These are phyloP conservation scores for Globisporangium ultimum DNA, from an alignment of 352 stramenopile genomes.

Conservation along the genomic window DNA sequence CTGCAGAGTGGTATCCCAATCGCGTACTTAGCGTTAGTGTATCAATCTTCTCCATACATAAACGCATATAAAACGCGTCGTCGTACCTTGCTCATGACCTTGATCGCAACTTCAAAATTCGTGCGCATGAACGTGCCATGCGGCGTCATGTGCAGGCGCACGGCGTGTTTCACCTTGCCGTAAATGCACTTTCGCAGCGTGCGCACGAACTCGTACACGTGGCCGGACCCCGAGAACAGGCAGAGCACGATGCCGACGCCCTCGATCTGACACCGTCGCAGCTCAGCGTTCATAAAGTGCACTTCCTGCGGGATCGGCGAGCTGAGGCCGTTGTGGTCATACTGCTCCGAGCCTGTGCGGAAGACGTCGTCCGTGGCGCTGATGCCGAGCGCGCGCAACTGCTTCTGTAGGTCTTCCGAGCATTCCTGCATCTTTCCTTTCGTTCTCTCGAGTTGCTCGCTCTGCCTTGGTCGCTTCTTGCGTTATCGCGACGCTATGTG, in stretches of 20 bases:
- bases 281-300: constrained; percentile 83
- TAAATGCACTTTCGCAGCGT: constrained; percentile 88
- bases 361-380: constrained; percentile 81
- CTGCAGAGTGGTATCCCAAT: constrained; percentile 20
- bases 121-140: constrained; percentile 79
- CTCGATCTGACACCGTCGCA: constrained; percentile 72
- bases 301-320: constrained; percentile 86
- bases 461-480: background rate
- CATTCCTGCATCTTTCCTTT: constrained; percentile 42
- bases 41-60: background rate
- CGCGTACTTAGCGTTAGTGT: background rate
- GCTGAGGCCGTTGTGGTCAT: constrained; percentile 72
- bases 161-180: constrained; percentile 85
- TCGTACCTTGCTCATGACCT: constrained; percentile 85
- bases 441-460: background rate
- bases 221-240: constrained; percentile 75
- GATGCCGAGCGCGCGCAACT: constrained; percentile 79
- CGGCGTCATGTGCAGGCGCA: constrained; percentile 71
- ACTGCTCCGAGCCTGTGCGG: constrained; percentile 70
- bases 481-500: too few species aligned
- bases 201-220: constrained; percentile 84
- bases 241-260: constrained; percentile 72
- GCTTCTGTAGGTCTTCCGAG: constrained; percentile 68
- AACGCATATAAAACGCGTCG: too few species aligned
- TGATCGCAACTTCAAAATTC: constrained; percentile 80